Percentiles rank a stretch among this genome's conserved stretches.
phyloP scores from a whole-genome alignment of 2,329 filamentous ascomycete species.

The Emergomyces pasteurianus region DNA sequence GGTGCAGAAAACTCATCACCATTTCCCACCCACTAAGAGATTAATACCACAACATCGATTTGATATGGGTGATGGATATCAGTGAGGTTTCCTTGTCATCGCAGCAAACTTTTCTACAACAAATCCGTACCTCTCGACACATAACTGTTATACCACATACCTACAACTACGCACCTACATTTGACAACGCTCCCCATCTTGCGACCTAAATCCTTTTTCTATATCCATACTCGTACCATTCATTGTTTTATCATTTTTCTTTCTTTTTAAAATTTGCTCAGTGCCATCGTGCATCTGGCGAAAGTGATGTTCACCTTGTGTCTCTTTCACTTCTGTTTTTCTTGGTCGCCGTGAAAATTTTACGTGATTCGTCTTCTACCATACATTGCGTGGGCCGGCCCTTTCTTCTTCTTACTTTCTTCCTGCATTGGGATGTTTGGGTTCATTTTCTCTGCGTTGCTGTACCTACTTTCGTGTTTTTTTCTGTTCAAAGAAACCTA shows the following conservation, averaged over 20 bases:
- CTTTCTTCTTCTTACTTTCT: neutral
- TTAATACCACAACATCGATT: slow-evolving; percentile 17
- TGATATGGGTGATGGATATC: slow-evolving; percentile 18
- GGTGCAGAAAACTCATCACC: slow-evolving; percentile 22
- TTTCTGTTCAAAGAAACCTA: too few species aligned
- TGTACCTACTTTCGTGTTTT: neutral
- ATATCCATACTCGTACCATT: neutral
- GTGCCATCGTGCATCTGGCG: neutral
- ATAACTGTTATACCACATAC: neutral
- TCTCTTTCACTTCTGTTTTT: neutral
- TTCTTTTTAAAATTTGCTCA: neutral
- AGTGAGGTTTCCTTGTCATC: neutral
- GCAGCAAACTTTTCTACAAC: neutral
- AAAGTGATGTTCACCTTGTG: neutral
- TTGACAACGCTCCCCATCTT: neutral
- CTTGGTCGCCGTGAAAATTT: neutral
- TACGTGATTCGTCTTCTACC: neutral
- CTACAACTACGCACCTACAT: neutral
- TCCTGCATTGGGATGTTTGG: neutral
- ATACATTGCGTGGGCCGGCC: neutral
- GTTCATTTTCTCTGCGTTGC: neutral
- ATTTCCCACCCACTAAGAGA: slow-evolving; percentile 21
- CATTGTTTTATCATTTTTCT: too few species aligned
- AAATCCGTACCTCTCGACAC: neutral
- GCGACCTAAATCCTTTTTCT: neutral